Evolutionary conservation across 2,329 filamentous ascomycete species (phyloP).

Genomic region (Phialophora expanda): DNA sequence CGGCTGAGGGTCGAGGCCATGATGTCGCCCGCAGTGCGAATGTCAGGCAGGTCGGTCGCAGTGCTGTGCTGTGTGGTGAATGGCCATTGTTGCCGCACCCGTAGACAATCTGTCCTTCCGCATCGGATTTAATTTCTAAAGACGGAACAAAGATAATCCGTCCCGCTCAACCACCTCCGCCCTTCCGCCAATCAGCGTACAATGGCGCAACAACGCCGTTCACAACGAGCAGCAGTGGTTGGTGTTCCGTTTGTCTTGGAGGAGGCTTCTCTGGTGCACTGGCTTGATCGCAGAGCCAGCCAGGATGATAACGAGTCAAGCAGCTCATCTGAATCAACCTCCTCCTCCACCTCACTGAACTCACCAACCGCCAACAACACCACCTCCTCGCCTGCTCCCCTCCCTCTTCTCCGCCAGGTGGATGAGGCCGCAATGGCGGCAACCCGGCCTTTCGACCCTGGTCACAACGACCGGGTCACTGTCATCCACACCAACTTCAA

Average conservation of each 20-base stretch:
- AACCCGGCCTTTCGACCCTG: conserved; percentile 51
- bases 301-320: background rate
- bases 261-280: background rate
- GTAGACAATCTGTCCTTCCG: conserved; percentile 16
- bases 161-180: background rate
- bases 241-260: background rate
- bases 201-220: background rate
- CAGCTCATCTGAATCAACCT: background rate
- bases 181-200: conserved; percentile 13
- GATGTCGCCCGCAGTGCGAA: conserved; percentile 5
- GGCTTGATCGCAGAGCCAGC: background rate
- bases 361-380: background rate
- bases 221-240: background rate
- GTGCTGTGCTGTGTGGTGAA: background rate
- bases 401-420: background rate
- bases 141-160: conserved; percentile 17
- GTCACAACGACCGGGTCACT: conserved; percentile 70
- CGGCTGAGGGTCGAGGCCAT: conserved; percentile 55
- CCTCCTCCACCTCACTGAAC: background rate
- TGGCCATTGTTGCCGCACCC: background rate
- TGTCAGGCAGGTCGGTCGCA: background rate
- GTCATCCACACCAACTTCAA: conserved; percentile 90
- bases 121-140: background rate
- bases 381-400: background rate
- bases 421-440: conserved; percentile 21